Evolutionary conservation across 2,329 filamentous ascomycete genomes (phyloP), one percentile per base, ranked within the genome.

Genomic region (Beauveria scarabaeidicola): DNA sequence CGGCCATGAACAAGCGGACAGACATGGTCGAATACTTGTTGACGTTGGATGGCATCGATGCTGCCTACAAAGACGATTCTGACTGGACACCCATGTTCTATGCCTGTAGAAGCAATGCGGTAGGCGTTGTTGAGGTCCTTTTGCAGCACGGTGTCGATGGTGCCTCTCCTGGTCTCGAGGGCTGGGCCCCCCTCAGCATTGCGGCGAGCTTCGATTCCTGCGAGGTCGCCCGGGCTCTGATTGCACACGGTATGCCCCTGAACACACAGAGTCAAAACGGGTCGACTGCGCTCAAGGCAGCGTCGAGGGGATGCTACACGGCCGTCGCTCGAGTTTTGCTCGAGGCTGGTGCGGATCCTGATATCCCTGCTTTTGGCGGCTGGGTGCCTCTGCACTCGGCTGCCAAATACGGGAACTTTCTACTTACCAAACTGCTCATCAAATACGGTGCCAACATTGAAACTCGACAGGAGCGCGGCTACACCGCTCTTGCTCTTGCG

Each of bases 361-460:
- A 62, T 27, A 41, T 41, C 6, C 46, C 60, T 17, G 59, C 60
- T 11, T 58, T 29, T 17, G 56, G 60, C 3, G 46, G 53, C 13
- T 63, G 61, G 60, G 61, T 59, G 46, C 58, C 63, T 13, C 44
- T 64, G 44, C 62, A 63, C 48, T 61, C 59, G 5, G 63, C 63
- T 4, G 62, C 63, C 8, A 60, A 61, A 13, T 61, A 56, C 17
- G 63, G 63, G 25, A 53, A 62, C 29, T 27, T 53, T 6, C 2
- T 46, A 9, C 43, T 63, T 9, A 54, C 60, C 2, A 36, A 59
- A 15, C 46, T 62, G 13, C 48, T 64, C 11, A 21, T 63, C 1
- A 52, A 54, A 40, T 21, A 59, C 32, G 57, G 54, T 5, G 63
- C 62, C 5, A 25, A 60, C 25, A 46, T 50, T 2, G 53, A 55